Evolutionary conservation across 768 basidiomycete species (phyloP).

Genomic region (Rhizopogon rudus): DNA sequence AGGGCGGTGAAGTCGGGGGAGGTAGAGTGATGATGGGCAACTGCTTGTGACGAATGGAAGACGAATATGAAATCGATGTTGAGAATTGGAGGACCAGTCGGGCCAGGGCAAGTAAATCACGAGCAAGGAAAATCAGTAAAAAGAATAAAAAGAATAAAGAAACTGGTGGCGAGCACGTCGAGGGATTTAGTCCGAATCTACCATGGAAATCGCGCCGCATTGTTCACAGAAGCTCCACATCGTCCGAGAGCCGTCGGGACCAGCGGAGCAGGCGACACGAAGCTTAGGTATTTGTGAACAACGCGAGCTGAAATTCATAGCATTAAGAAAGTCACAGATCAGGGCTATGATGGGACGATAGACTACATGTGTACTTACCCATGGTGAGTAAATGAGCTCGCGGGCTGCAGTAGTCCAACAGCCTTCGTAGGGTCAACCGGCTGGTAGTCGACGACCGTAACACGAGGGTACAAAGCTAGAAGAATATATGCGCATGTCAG

Average conservation of each 20-base stretch:
- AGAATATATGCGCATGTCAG: background rate
- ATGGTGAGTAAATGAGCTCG: conserved; percentile 57
- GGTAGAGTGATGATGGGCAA: conserved; percentile 1
- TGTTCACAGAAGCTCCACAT: conserved; percentile 91
- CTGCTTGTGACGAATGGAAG: conserved; percentile 19
- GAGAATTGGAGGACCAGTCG: conserved; percentile 12
- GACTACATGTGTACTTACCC: conserved; percentile 46
- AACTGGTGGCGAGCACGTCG: conserved; percentile 4
- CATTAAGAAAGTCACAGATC: conserved; percentile 3
- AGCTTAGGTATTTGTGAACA: conserved; percentile 83
- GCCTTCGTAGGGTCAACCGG: conserved; percentile 42
- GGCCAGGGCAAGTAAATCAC: conserved; percentile 12
- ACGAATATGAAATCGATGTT: conserved; percentile 20
- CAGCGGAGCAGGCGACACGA: conserved; percentile 70
- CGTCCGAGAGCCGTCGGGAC: conserved; percentile 59
- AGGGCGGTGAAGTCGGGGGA: conserved; percentile 12
- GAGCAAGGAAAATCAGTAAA: conserved; percentile 25
- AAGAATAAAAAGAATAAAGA: conserved; percentile 22
- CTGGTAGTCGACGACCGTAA: conserved; percentile 47
- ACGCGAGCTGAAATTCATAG: conserved; percentile 37
- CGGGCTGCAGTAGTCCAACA: conserved; percentile 68
- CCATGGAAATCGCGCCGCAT: conserved; percentile 87
- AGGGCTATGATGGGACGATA: conserved; percentile 10
- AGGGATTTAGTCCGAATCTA: conserved; percentile 56
- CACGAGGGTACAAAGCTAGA: conserved; percentile 52